Conservation (phyloP, 2,329 filamentous ascomycete genomes). For the Zalaria sp. region DNA sequence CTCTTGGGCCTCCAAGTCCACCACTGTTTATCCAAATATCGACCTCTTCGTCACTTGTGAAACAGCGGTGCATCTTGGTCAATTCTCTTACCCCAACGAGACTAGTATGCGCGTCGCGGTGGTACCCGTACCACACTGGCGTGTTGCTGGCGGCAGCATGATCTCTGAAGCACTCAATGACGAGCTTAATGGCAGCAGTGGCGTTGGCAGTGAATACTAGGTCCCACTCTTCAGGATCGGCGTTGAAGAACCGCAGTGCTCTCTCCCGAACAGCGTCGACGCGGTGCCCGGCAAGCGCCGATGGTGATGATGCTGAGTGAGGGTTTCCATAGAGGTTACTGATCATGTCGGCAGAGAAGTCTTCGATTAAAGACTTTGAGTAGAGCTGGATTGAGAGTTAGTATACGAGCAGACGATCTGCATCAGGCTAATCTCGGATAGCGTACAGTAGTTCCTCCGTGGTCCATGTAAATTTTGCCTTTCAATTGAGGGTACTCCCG, state of each 20-base stretch:
- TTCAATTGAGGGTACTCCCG: slow-evolving; percentile 28
- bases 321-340: slow-evolving; percentile 77
- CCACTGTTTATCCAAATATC: slow-evolving; percentile 45
- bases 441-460: slow-evolving; percentile 69
- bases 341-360: slow-evolving; percentile 66
- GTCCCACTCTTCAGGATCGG: slow-evolving; percentile 69
- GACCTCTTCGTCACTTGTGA: slow-evolving; percentile 49
- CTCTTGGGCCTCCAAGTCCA: slow-evolving; percentile 16
- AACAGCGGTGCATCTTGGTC: slow-evolving; percentile 50
- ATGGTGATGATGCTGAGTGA: slow-evolving; percentile 72
- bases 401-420: slow-evolving; percentile 1
- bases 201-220: slow-evolving; percentile 86
- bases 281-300: slow-evolving; percentile 58
- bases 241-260: slow-evolving; percentile 64
- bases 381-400: slow-evolving; percentile 33
- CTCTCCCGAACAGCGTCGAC: slow-evolving; percentile 64
- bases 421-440: not conserved
- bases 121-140: slow-evolving; percentile 73
- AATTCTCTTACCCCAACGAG: slow-evolving; percentile 65
- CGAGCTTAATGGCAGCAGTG: slow-evolving; percentile 79
- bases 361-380: slow-evolving; percentile 66
- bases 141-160: slow-evolving; percentile 27
- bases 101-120: slow-evolving; percentile 75
- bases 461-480: slow-evolving; percentile 58
- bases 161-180: slow-evolving; percentile 62